A percentile compares a stretch with the other conserved stretches of the same genome.
These are phyloP conservation scores for Yamadazyma blattariae DNA, from an alignment of 1,139 yeast species.

Conservation along the genomic window DNA sequence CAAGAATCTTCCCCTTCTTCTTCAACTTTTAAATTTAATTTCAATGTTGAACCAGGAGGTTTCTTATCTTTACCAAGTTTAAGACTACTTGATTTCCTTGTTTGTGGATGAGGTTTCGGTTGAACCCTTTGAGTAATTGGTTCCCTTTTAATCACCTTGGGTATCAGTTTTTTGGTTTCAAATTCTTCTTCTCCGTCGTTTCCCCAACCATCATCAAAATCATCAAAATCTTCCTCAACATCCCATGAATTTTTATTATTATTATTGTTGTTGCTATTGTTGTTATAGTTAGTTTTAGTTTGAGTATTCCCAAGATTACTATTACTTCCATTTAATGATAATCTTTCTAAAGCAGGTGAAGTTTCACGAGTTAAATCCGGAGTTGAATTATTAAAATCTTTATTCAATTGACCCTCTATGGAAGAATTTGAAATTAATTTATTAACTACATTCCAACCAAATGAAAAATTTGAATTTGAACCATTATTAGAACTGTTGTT, in stretches of 20 bases:
- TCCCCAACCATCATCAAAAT: conserved; percentile 33
- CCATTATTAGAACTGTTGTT: no score
- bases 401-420: conserved; percentile 34
- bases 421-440: conserved; percentile 32
- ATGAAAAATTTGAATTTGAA: conserved; percentile 9
- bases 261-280: no score
- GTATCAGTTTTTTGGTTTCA: conserved; percentile 3
- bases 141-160: neutral
- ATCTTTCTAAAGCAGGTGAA: conserved; percentile 9
- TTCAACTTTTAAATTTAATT: conserved; percentile 40
- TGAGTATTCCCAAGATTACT: no score
- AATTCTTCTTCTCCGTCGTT: conserved; percentile 14
- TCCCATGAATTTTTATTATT: neutral
- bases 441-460: conserved; percentile 41
- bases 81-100: conserved; percentile 15
- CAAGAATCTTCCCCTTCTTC: conserved; percentile 53
- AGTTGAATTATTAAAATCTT: conserved; percentile 38
- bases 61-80: conserved; percentile 25
- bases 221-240: conserved; percentile 4
- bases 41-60: conserved; percentile 29
- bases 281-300: neutral
- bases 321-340: conserved; percentile 12
- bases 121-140: conserved; percentile 8
- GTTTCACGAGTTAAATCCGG: conserved; percentile 30
- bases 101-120: no score